phyloP scores from a whole-genome alignment of 768 basidiomycete genomes.

The Panus rudis region DNA sequence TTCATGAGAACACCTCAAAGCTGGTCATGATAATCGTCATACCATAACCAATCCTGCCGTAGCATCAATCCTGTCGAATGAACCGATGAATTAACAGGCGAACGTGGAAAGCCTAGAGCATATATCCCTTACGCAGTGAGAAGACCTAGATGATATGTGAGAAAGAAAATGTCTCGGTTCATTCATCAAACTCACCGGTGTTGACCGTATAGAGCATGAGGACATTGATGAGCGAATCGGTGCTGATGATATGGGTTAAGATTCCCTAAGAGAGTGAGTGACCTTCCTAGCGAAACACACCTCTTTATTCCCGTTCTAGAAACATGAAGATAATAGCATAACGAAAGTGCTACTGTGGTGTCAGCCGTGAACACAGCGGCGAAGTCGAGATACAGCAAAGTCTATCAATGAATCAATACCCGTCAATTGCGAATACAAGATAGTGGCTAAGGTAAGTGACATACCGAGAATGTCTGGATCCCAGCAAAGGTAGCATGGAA shows the following conservation, averaged over 20 bases:
- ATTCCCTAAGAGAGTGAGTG: background rate
- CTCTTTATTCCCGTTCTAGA: slow-evolving; percentile 46
- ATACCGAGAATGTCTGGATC: slow-evolving; percentile 34
- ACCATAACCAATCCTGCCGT: slow-evolving; percentile 9
- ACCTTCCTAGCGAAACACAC: slow-evolving; percentile 25
- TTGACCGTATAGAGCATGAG: slow-evolving; percentile 11
- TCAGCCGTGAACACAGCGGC: slow-evolving; percentile 44
- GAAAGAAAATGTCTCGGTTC: background rate
- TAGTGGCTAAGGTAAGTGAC: background rate
- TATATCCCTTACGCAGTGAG: slow-evolving; percentile 9
- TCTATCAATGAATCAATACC: slow-evolving; percentile 23
- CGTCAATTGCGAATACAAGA: background rate
- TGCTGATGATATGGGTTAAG: slow-evolving; percentile 2
- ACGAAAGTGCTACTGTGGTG: slow-evolving; percentile 39
- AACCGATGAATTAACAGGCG: background rate
- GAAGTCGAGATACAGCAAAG: slow-evolving; percentile 46
- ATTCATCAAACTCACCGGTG: slow-evolving; percentile 3
- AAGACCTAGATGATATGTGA: slow-evolving; percentile 7
- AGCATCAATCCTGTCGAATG: slow-evolving; percentile 3
- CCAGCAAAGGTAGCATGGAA: slow-evolving; percentile 34
- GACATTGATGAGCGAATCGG: slow-evolving; percentile 10
- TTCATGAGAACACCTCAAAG: background rate
- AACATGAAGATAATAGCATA: slow-evolving; percentile 41
- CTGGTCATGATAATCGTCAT: background rate
- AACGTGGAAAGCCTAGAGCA: background rate